A percentile compares a stretch with the other conserved stretches of the same genome.
These are phyloP conservation scores for Fusarium compactum DNA, from an alignment of 2,329 filamentous ascomycete genomes.

Conservation along the genomic window DNA sequence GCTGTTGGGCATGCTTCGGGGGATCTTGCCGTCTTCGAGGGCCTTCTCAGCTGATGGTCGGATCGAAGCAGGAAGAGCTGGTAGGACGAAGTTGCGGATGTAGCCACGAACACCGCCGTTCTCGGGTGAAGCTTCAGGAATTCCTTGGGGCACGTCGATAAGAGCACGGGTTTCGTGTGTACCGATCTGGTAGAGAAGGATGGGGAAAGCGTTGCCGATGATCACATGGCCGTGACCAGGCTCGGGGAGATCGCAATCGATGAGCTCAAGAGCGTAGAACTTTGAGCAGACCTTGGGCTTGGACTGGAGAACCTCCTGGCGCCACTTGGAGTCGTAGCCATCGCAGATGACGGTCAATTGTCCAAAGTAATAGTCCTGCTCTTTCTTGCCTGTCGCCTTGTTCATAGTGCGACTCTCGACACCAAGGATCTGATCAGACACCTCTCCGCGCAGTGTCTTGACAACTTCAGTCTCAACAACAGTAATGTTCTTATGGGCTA, in stretches of 20 bases:
- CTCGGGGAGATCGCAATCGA: conserved; percentile 83
- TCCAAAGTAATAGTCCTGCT: conserved; percentile 84
- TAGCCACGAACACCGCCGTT: conserved; percentile 88
- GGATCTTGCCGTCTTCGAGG: conserved; percentile 80
- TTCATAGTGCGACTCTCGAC: conserved; percentile 79
- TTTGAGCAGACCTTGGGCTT: conserved; percentile 93
- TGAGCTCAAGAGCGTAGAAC: conserved; percentile 94
- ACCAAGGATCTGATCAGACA: conserved; percentile 80
- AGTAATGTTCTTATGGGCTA: conserved; percentile 83
- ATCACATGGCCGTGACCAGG: conserved; percentile 88
- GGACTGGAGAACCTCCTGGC: conserved; percentile 78
- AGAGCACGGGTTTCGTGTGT: conserved; percentile 92
- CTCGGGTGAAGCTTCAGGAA: conserved; percentile 77
- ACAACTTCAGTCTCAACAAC: conserved; percentile 91
- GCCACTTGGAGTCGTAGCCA: conserved; percentile 92
- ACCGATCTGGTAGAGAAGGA: conserved; percentile 97
- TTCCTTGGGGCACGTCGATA: conserved; percentile 84
- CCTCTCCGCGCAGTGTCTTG: conserved; percentile 77
- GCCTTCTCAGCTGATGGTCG: conserved; percentile 81
- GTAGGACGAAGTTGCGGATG: conserved; percentile 82
- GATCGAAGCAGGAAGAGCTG: conserved; percentile 77
- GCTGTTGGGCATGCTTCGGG: conserved; percentile 91
- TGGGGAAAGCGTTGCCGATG: conserved; percentile 79
- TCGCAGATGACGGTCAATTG: conserved; percentile 90
- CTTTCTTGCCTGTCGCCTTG: conserved; percentile 66